Conservation (phyloP, 1,284 basidiomycete genomes). For the Hemileia vastatrix region DNA sequence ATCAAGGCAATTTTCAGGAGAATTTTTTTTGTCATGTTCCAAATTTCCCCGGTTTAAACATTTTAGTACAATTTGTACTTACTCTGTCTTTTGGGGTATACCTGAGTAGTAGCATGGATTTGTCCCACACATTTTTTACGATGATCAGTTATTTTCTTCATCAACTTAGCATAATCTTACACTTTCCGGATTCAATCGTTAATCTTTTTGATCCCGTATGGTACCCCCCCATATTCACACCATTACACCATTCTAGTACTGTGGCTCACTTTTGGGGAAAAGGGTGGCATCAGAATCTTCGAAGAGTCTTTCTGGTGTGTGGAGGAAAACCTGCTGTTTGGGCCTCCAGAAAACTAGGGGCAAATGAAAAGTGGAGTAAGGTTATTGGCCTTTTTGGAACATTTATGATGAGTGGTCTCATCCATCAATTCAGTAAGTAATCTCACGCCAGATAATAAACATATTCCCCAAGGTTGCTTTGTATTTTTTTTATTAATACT, state of each 20-base stretch:
- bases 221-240: background rate
- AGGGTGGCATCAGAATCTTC: slow-evolving; percentile 12
- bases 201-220: background rate
- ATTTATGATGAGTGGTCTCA: slow-evolving; percentile 3
- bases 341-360: background rate
- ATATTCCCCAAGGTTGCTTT: too few relatives aligned
- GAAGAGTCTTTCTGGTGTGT: slow-evolving; percentile 2
- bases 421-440: slow-evolving; percentile 16
- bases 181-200: background rate
- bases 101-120: background rate
- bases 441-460: too few relatives aligned
- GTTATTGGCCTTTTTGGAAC: background rate
- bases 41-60: slow-evolving; percentile 1
- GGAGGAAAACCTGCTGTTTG: background rate
- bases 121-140: slow-evolving; percentile 1
- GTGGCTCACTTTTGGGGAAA: slow-evolving; percentile 1
- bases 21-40: too few relatives aligned
- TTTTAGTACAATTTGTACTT: background rate
- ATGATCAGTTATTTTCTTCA: background rate
- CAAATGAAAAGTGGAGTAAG: background rate
- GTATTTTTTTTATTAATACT: too few relatives aligned
- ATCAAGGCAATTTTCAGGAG: too few relatives aligned
- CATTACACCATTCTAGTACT: background rate
- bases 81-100: background rate
- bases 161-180: background rate